Base-by-base conservation (phyloP, 106 monocot species). In the Acorus gramineus region DNA sequence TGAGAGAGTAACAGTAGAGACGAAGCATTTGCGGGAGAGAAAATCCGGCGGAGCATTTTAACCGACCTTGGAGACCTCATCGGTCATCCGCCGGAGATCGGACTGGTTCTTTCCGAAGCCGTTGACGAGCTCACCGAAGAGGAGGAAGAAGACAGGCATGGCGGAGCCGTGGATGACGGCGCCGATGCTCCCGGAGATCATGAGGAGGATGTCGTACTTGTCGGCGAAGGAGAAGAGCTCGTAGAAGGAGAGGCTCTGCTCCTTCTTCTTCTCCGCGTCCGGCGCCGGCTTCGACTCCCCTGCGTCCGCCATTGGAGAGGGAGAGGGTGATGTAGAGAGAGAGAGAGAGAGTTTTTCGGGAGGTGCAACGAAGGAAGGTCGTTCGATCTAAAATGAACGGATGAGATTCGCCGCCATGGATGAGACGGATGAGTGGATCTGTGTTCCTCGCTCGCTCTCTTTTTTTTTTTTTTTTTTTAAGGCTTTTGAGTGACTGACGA, bases 101-200 rank as follows among this genome's bases (percentile, higher is more conserved):
- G 57, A 42, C 79, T 96, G 96, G 75, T 96, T 96, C 81, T 96
- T 90, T 48, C 96, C 96, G 78, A 96, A 96, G 44, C 96, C 91
- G 52, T 96, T 96, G 55, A 96, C 77, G 74, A 96, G 83, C n/a
- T 91, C 69, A 50, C 96, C 96, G 48, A 96, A 91, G 48, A 96
- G 76, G 61, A 96, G 90, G 83, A 96, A 96, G 77, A 96, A 96
- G 11, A 87, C 83, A 6, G 96, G 96, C 96, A 96, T 96, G 74
- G 96, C 82, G 49, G 91, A 84, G 70, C 96, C 96, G 57, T 96
- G 96, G 3, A 91, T 69, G 28, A 91, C 70, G 45, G 96, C 96
- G n/a, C 96, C 96, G 2, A 91, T 47, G 53, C 69, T 87, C 7
- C 96, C 96, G 11, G 79, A 80, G 3, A 73, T 72, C 96, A 96